These are phyloP conservation scores for Cyclostephanos tholiformis DNA, from an alignment of 108 stramenopile genomes.

Conservation along the genomic window DNA sequence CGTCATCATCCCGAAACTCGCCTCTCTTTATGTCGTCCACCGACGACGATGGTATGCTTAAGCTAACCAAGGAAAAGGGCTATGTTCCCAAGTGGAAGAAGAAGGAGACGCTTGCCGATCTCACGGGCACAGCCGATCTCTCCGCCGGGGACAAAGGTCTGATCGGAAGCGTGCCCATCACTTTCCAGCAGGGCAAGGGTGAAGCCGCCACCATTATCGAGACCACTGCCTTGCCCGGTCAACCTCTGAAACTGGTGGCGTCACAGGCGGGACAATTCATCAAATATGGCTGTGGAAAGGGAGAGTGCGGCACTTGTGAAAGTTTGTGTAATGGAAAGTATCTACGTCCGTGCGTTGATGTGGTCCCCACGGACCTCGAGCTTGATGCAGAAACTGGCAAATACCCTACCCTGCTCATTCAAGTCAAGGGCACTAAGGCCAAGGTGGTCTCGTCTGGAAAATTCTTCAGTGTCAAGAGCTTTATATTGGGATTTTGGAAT, in stretches of 20 bases:
- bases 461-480: conserved; percentile 72
- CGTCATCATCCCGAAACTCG: conserved; percentile 2
- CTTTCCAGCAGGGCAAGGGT: conserved; percentile 77
- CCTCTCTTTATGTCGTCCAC: conserved; percentile 34
- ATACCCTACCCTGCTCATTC: conserved; percentile 44
- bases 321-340: conserved; percentile 80
- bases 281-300: conserved; percentile 92
- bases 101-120: conserved; percentile 74
- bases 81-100: conserved; percentile 88
- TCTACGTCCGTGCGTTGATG: conserved; percentile 77
- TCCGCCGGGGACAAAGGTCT: conserved; percentile 65
- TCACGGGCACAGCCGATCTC: conserved; percentile 36
- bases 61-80: conserved; percentile 38
- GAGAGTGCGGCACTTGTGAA: conserved; percentile 93
- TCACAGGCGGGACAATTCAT: conserved; percentile 89
- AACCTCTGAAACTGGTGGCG: conserved; percentile 78
- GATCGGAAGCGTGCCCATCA: conserved; percentile 72
- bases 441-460: conserved; percentile 69
- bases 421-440: conserved; percentile 67
- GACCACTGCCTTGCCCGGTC: conserved; percentile 77
- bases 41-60: conserved; percentile 25
- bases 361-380: conserved; percentile 54
- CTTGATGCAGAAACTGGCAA: conserved; percentile 45
- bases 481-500: conserved; percentile 85
- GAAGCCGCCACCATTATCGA: conserved; percentile 46